Percentiles rank a stretch among this genome's conserved stretches.
Conservation (phyloP, 192 early-diverging fungal species). For the Backusella tuberculispora region DNA sequence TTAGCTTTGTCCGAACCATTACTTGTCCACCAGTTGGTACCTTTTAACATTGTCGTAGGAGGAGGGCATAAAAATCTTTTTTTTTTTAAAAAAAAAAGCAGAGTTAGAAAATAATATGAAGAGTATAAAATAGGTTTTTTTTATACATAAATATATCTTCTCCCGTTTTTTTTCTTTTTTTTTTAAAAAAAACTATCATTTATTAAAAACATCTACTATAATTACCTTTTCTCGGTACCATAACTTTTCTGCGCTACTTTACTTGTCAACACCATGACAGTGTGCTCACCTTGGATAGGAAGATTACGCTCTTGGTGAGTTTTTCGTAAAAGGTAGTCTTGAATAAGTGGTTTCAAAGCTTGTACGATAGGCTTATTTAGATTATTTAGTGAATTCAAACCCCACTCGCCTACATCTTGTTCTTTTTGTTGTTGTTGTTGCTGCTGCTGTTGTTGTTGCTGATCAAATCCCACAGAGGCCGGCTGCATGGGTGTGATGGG, state of each 20-base stretch:
- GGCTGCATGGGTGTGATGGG: slow-evolving; percentile 31
- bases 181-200: background rate
- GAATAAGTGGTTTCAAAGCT: slow-evolving; percentile 43
- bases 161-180: background rate
- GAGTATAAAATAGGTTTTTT: background rate
- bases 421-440: slow-evolving; percentile 6
- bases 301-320: slow-evolving; percentile 36
- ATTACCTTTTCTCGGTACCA: slow-evolving; percentile 87
- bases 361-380: slow-evolving; percentile 19
- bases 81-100: too few relatives aligned
- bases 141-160: background rate
- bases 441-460: slow-evolving; percentile 18
- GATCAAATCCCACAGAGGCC: slow-evolving; percentile 24
- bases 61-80: slow-evolving; percentile 78
- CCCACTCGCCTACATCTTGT: slow-evolving; percentile 14
- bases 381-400: slow-evolving; percentile 20
- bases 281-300: slow-evolving; percentile 54
- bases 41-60: slow-evolving; percentile 75
- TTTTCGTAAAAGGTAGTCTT: slow-evolving; percentile 46
- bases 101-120: background rate
- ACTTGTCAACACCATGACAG: slow-evolving; percentile 80
- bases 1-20: slow-evolving; percentile 17
- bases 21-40: slow-evolving; percentile 66
- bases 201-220: background rate
- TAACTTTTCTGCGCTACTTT: slow-evolving; percentile 94